Conservation (phyloP, 495 filamentous ascomycete species). For the Glonium stellatum region DNA sequence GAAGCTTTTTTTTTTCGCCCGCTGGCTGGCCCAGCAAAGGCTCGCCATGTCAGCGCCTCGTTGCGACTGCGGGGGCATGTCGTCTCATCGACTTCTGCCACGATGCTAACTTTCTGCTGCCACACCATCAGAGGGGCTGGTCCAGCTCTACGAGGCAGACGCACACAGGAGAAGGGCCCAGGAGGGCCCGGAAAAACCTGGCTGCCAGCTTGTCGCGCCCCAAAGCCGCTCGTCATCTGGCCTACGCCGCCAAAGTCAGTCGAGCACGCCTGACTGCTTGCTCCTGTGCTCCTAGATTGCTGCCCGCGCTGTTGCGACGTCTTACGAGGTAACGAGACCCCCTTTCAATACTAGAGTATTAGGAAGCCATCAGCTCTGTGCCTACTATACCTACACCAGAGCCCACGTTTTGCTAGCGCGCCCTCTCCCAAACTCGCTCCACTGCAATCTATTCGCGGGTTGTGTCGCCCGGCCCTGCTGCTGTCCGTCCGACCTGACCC, state of each 20-base stretch:
- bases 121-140: background rate
- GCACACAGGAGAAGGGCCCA: background rate
- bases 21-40: background rate
- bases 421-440: background rate
- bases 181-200: background rate
- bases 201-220: too few species aligned
- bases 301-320: background rate
- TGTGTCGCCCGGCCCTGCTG: background rate
- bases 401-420: background rate
- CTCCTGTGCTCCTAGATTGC: background rate
- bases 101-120: background rate
- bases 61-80: background rate
- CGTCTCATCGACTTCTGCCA: background rate
- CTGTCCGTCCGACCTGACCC: background rate
- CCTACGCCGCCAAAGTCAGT: constrained; percentile 12
- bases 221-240: constrained; percentile 22
- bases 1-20: constrained; percentile 5
- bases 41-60: background rate
- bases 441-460: constrained; percentile 1
- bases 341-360: background rate
- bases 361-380: background rate
- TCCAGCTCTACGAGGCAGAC: background rate
- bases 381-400: background rate
- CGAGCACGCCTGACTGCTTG: background rate
- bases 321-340: background rate